Evolutionary conservation across 768 basidiomycete genomes (phyloP).

Genomic region (Leccinum arenicola): DNA sequence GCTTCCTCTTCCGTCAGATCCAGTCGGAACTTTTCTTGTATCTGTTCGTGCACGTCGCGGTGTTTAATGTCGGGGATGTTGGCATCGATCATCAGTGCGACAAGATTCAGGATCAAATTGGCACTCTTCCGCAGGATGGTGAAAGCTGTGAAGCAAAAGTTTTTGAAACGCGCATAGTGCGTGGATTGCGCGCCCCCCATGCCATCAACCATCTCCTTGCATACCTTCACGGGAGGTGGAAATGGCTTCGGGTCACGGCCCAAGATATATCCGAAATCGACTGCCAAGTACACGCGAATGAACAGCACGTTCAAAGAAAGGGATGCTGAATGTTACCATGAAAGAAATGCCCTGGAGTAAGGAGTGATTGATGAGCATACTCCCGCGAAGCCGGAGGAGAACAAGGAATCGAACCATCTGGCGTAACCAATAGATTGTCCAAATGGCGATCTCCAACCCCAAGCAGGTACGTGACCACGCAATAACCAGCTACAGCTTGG

Average conservation of each 20-base stretch:
- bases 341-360: constrained; percentile 80
- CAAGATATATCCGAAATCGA: constrained; percentile 98
- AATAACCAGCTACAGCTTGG: constrained; percentile 79
- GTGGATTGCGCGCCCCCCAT: constrained; percentile 97
- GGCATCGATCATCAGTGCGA: constrained; percentile 95
- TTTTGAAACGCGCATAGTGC: constrained; percentile 97
- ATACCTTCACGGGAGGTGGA: constrained; percentile 97
- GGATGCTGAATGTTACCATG: constrained; percentile 59
- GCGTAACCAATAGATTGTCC: constrained; percentile 89
- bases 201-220: constrained; percentile 99
- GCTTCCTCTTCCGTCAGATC: constrained; percentile 96
- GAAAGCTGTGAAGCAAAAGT: constrained; percentile 97
- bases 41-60: constrained; percentile 80
- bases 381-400: not conserved
- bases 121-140: constrained; percentile 94
- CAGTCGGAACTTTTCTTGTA: constrained; percentile 95
- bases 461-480: constrained; percentile 92
- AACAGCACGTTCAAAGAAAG: not conserved
- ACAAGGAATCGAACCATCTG: constrained; percentile 63
- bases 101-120: constrained; percentile 94
- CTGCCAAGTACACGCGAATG: constrained; percentile 38
- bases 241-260: constrained; percentile 98
- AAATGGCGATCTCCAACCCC: constrained; percentile 97
- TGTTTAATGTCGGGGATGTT: constrained; percentile 98
- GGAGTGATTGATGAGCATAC: constrained; percentile 3